phyloP scores from a whole-genome alignment of 1,284 basidiomycete species.

The Puccinia polysora region DNA sequence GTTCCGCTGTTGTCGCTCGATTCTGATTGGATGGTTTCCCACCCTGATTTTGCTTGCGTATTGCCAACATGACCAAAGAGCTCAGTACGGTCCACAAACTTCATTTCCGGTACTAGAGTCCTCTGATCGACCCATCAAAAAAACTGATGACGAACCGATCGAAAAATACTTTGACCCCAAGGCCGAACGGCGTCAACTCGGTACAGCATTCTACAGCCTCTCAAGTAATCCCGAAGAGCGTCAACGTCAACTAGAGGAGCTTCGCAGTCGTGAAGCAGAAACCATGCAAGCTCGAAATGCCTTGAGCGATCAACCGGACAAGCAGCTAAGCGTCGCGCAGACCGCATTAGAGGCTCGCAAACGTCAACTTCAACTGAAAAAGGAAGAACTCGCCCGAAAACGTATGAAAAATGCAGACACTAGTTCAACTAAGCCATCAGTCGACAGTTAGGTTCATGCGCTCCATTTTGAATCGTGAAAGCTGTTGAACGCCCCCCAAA shows the following conservation, averaged over 20 bases:
- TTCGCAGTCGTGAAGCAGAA: slow-evolving; percentile 6
- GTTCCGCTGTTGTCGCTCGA: too few relatives aligned
- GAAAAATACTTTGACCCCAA: slow-evolving; percentile 34
- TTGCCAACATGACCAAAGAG: too few relatives aligned
- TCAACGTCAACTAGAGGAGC: slow-evolving; percentile 15
- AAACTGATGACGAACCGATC: slow-evolving; percentile 11
- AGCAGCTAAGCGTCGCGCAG: background rate
- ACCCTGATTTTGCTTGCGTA: too few relatives aligned
- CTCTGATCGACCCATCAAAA: background rate
- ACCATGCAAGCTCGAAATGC: background rate
- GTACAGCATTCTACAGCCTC: slow-evolving; percentile 13
- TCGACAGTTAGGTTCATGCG: too few relatives aligned
- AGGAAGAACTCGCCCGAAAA: slow-evolving; percentile 23
- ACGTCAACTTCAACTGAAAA: slow-evolving; percentile 4
- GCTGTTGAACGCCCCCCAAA: too few relatives aligned
- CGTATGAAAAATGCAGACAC: slow-evolving; percentile 3
- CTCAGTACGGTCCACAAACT: slow-evolving; percentile 29
- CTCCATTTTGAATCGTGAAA: too few relatives aligned
- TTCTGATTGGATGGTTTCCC: too few relatives aligned
- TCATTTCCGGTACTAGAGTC: slow-evolving; percentile 8
- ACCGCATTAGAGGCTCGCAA: slow-evolving; percentile 7
- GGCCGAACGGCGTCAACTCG: slow-evolving; percentile 23
- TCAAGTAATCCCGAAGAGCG: slow-evolving; percentile 24
- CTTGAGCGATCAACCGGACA: background rate
- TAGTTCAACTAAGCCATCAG: background rate